Base-by-base conservation (phyloP, 805 yeast species). In the Pichia scutulata region DNA sequence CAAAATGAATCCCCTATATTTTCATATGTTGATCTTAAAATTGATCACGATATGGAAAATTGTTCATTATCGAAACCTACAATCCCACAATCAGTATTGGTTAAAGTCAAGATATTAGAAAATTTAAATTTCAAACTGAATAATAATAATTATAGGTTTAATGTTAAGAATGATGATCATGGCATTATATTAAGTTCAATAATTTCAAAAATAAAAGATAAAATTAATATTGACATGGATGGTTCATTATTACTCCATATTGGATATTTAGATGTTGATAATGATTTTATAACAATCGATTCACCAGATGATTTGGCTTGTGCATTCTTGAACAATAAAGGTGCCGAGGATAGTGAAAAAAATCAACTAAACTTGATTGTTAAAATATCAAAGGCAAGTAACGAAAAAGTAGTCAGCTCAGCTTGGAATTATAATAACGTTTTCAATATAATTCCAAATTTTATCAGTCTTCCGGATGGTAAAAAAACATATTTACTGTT, bases 241-340 rank as follows among this genome's bases (percentile, higher is more conserved):
- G 22, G 12, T 21, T 41, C 7, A 22, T 12, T 13, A 22, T 12
- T 26, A 3, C 59, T 65, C 49, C 69, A 68, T 21, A 47, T 72
- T 12, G 64, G 70, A 30, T 73, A 71, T 50, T 55, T 63, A 16
- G 76, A 73, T 47, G 70, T 68, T 30, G 75, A 70, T 25, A 64
- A 62, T 2, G 74, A 72, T 51, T 46, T 63, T 48, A 59, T 71
- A 6, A 46, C 62, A 2, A 58, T 73, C 12, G 63, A 59, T 9
- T 66, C 62, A 45, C 69, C 65, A 41, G 65, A 61, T 22, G 75
- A 72, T 52, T 54, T 73, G 46, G 60, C 61, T 36, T 54, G 56
- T 43, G 62, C 61, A 10, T 23, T 61, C 6, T 60, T 59, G 2
- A 42, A 52, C 18, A 33, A 49, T 16, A 48, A 47, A 24, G 46